These are phyloP conservation scores for Geotrichum klebahnii DNA, from an alignment of 1,139 yeast species.

Conservation along the genomic window DNA sequence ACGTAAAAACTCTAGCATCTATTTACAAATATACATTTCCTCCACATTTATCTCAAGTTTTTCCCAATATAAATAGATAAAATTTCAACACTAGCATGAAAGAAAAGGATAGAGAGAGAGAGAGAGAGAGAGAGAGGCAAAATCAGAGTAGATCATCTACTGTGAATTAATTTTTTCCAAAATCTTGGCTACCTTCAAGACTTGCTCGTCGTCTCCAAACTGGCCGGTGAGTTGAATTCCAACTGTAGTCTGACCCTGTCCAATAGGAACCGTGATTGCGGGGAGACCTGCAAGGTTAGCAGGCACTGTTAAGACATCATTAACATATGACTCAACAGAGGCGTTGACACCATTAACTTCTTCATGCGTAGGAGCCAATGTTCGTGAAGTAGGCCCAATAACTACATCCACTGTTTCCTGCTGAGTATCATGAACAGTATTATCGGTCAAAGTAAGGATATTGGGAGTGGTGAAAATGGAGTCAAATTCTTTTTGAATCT, in stretches of 20 bases:
- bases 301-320: slow-evolving; percentile 85
- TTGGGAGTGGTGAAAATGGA: slow-evolving; percentile 54
- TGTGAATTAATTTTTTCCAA: slow-evolving; percentile 24
- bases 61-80: no score
- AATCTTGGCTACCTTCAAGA: slow-evolving; percentile 46
- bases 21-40: no score
- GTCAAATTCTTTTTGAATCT: slow-evolving; percentile 63
- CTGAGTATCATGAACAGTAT: slow-evolving; percentile 20
- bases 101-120: no score
- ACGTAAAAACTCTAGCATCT: no score
- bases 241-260: slow-evolving; percentile 39
- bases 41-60: no score
- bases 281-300: slow-evolving; percentile 92
- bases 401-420: slow-evolving; percentile 60
- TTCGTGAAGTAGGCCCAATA: slow-evolving; percentile 67
- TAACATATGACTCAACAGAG: slow-evolving; percentile 62
- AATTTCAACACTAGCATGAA: no score
- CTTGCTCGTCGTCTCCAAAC: slow-evolving; percentile 69
- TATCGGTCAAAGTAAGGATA: slow-evolving; percentile 36
- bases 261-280: slow-evolving; percentile 67
- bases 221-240: slow-evolving; percentile 83
- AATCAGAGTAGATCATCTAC: neutral
- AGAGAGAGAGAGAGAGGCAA: no score
- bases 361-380: slow-evolving; percentile 53
- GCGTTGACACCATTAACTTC: slow-evolving; percentile 39